Conservation (phyloP, 352 stramenopile genomes). For the Sclerospora graminicola region DNA sequence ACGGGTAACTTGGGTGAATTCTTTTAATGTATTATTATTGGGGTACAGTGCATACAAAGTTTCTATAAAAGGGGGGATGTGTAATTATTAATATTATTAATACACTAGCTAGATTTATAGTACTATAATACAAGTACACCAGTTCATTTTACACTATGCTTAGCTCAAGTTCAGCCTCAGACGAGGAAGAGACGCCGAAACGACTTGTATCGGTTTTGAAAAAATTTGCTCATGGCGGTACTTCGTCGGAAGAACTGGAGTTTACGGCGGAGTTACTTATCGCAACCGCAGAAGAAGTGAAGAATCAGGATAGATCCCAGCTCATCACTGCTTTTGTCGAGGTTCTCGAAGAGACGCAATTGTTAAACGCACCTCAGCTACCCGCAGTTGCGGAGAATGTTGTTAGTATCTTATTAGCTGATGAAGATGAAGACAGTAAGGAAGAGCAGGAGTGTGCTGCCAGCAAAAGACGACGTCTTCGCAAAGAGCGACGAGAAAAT, state of each 20-base stretch:
- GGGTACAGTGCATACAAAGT: too few relatives aligned
- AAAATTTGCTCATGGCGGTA: constrained; percentile 7
- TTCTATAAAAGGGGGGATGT: too few relatives aligned
- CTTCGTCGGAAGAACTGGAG: constrained; percentile 35
- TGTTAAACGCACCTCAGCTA: constrained; percentile 22
- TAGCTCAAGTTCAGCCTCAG: not conserved
- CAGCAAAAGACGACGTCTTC: constrained; percentile 8
- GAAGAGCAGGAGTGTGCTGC: constrained; percentile 18
- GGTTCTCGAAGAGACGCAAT: constrained; percentile 31
- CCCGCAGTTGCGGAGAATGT: constrained; percentile 16
- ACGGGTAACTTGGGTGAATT: too few relatives aligned
- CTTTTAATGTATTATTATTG: too few relatives aligned
- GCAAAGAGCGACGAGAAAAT: constrained; percentile 18
- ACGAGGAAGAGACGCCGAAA: constrained; percentile 12
- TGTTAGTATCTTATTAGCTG: constrained; percentile 8
- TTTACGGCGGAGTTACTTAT: constrained; percentile 60
- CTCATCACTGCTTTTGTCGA: constrained; percentile 25
- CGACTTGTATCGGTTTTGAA: constrained; percentile 16
- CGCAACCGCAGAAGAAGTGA: constrained; percentile 24
- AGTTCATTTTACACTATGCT: too few relatives aligned
- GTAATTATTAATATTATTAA: too few relatives aligned
- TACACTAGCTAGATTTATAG: too few relatives aligned
- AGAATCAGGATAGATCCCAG: constrained; percentile 3
- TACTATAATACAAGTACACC: too few relatives aligned
- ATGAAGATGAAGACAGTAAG: constrained; percentile 6